A percentile compares a stretch with the other conserved stretches of the same genome.
Evolutionary conservation across 805 yeast genomes (phyloP).

Genomic region (Candida tammaniensis): DNA sequence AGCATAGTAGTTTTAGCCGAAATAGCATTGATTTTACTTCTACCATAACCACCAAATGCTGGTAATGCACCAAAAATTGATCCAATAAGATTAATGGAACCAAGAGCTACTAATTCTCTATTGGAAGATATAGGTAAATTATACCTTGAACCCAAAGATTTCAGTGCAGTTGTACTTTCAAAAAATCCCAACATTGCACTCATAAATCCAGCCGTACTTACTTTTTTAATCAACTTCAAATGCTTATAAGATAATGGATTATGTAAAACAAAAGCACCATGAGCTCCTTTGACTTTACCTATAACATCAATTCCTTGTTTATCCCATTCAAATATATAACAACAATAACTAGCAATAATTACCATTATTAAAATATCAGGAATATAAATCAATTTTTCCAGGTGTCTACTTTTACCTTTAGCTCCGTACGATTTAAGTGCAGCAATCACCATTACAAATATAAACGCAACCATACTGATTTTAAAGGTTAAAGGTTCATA

Average conservation of each 20-base stretch:
- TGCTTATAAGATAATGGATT: conserved; percentile 56
- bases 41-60: conserved; percentile 93
- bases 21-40: conserved; percentile 83
- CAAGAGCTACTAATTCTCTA: conserved; percentile 88
- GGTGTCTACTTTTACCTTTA: conserved; percentile 14
- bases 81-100: conserved; percentile 65
- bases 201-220: conserved; percentile 67
- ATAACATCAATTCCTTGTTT: conserved; percentile 60
- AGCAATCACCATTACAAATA: conserved; percentile 7
- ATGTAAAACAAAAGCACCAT: conserved; percentile 44
- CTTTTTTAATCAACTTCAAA: conserved; percentile 49
- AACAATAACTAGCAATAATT: conserved; percentile 52
- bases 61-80: conserved; percentile 75
- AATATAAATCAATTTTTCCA: conserved; percentile 51
- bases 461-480: conserved; percentile 44
- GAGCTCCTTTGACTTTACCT: conserved; percentile 57
- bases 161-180: conserved; percentile 90
- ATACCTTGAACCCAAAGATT: conserved; percentile 73
- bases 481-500: conserved; percentile 58
- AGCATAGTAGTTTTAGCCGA: conserved; percentile 81
- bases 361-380: conserved; percentile 89
- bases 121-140: conserved; percentile 77
- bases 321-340: conserved; percentile 47
- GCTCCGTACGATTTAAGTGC: conserved; percentile 29
- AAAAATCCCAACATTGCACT: conserved; percentile 87